phyloP scores from a whole-genome alignment of 2,329 filamentous ascomycete species.

The Fusarium irregulare region DNA sequence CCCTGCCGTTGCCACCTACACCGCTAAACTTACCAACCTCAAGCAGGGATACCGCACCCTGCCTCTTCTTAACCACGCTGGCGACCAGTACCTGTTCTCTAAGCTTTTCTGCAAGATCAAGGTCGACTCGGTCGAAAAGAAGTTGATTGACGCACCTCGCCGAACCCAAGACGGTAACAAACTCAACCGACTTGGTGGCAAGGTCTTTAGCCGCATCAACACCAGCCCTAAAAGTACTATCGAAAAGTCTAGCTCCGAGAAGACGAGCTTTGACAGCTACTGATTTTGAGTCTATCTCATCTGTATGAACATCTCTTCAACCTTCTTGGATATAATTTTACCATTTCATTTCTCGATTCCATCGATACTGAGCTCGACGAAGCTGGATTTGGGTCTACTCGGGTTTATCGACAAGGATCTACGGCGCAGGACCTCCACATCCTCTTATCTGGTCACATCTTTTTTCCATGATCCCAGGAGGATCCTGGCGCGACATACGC shows the following conservation, averaged over 20 bases:
- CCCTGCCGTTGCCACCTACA: slow-evolving; percentile 84
- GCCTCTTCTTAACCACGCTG: slow-evolving; percentile 86
- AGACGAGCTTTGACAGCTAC: slow-evolving; percentile 58
- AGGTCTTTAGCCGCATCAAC: slow-evolving; percentile 67
- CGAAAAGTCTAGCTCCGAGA: slow-evolving; percentile 63
- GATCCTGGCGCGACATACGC: slow-evolving; percentile 36
- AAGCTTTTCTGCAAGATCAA: slow-evolving; percentile 92
- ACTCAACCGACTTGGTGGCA: slow-evolving; percentile 66
- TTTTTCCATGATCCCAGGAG: slow-evolving; percentile 38
- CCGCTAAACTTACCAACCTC: slow-evolving; percentile 88
- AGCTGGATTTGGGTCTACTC: slow-evolving; percentile 20
- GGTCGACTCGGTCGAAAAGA: slow-evolving; percentile 67
- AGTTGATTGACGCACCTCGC: slow-evolving; percentile 64
- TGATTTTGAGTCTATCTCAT: slow-evolving; percentile 36
- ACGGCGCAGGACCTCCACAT: slow-evolving; percentile 9
- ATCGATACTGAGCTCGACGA: slow-evolving; percentile 29
- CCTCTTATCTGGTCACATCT: slow-evolving; percentile 19
- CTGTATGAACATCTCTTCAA: slow-evolving; percentile 37
- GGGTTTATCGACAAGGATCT: slow-evolving; percentile 32
- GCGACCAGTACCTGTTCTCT: slow-evolving; percentile 94
- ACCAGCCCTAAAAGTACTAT: slow-evolving; percentile 65
- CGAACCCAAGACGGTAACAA: slow-evolving; percentile 59
- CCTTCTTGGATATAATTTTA: slow-evolving; percentile 44
- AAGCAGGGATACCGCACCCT: slow-evolving; percentile 94
- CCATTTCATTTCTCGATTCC: slow-evolving; percentile 33